Evolutionary conservation across 2,329 filamentous ascomycete species (phyloP).

Genomic region (Microsporum audouinii): DNA sequence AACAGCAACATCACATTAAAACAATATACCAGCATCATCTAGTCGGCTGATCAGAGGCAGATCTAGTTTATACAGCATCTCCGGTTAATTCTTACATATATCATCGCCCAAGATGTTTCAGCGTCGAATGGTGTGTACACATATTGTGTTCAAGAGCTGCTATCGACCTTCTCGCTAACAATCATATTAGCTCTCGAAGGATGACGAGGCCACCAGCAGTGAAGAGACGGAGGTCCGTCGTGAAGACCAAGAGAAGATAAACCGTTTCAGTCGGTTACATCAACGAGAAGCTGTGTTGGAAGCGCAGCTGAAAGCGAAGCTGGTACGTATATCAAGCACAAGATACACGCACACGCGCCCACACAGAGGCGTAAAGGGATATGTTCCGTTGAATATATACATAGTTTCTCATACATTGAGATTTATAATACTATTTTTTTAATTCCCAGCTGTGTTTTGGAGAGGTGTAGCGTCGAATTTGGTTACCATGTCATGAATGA

Average conservation of each 20-base stretch:
- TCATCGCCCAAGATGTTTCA: conserved; percentile 38
- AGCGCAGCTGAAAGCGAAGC: conserved; percentile 68
- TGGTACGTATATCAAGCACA: conserved; percentile 43
- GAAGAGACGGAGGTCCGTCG: conserved; percentile 89
- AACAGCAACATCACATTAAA: not conserved
- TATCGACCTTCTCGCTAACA: not conserved
- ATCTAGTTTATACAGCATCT: not conserved
- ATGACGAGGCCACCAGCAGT: conserved; percentile 66
- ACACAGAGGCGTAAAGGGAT: not conserved
- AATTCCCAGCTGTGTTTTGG: not conserved
- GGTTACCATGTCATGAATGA: not conserved
- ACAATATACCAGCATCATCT: not conserved
- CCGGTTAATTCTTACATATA: not conserved
- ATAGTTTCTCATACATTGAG: too few relatives aligned
- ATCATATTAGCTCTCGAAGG: conserved; percentile 66
- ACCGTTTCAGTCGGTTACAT: conserved; percentile 88
- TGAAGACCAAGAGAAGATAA: conserved; percentile 98
- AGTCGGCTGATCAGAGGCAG: not conserved
- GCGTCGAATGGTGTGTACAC: conserved; percentile 47
- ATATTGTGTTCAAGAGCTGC: not conserved
- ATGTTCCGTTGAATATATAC: not conserved
- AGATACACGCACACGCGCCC: too few relatives aligned
- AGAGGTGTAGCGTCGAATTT: not conserved
- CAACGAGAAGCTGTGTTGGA: conserved; percentile 69
- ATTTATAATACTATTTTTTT: too few relatives aligned